Percentiles rank a stretch among this genome's conserved stretches.
These are phyloP conservation scores for Aphelidium insulamus DNA, from an alignment of 371 early-diverging fungal species.

Conservation along the genomic window DNA sequence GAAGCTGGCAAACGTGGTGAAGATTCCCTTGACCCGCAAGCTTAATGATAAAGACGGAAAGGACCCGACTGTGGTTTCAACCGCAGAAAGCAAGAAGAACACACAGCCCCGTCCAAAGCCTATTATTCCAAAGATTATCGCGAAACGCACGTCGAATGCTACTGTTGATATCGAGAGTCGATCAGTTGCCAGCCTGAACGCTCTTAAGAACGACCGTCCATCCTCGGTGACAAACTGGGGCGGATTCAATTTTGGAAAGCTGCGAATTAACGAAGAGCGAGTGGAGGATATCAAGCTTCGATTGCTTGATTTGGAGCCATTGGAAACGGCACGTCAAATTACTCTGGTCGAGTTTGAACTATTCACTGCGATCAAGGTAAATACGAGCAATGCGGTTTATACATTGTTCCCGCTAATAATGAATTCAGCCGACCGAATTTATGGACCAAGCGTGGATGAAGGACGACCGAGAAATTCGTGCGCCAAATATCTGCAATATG, in stretches of 20 bases:
- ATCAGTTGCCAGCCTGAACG: not conserved
- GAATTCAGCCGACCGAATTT: slow-evolving; percentile 16
- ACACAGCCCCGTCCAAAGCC: slow-evolving; percentile 2
- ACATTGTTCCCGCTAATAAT: not conserved
- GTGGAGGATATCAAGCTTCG: not conserved
- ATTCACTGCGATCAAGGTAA: slow-evolving; percentile 17
- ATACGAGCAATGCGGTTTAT: not conserved
- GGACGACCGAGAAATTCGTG: slow-evolving; percentile 17
- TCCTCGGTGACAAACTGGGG: not conserved
- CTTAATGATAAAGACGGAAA: slow-evolving; percentile 2
- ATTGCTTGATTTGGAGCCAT: slow-evolving; percentile 2
- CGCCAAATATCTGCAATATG: slow-evolving; percentile 24
- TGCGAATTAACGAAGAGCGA: too few relatives aligned
- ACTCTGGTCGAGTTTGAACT: slow-evolving; percentile 22
- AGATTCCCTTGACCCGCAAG: slow-evolving; percentile 9
- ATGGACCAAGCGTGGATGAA: slow-evolving; percentile 27
- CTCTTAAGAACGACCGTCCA: not conserved
- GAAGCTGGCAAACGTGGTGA: slow-evolving; percentile 9
- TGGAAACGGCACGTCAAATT: slow-evolving; percentile 5
- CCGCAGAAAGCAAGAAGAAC: slow-evolving; percentile 2
- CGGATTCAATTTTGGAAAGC: slow-evolving; percentile 1
- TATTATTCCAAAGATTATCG: not conserved
- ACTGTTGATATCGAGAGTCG: not conserved
- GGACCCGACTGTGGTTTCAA: not conserved
- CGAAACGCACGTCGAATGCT: slow-evolving; percentile 1